These are phyloP conservation scores for Aspergillus aculeatinus DNA, from an alignment of 2,329 filamentous ascomycete genomes.

Conservation along the genomic window DNA sequence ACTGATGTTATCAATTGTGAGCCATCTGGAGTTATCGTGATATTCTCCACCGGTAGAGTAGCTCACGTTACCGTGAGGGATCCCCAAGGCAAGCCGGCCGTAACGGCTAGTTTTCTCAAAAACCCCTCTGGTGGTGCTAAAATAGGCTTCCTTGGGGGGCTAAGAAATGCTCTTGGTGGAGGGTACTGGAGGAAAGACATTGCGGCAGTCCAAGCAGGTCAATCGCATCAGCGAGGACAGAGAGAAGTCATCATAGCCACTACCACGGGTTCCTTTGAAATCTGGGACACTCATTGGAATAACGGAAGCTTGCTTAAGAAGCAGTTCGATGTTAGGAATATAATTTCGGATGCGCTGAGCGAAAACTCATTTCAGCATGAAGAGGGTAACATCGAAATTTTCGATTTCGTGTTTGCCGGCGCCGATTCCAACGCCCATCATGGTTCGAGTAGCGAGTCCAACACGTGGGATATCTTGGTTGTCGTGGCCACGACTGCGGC, in stretches of 20 bases:
- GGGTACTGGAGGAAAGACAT: constrained; percentile 73
- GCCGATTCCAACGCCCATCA: constrained; percentile 40
- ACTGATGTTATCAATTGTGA: constrained; percentile 79
- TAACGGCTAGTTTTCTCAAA: constrained; percentile 75
- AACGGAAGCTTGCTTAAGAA: constrained; percentile 74
- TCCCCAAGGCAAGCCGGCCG: constrained; percentile 76
- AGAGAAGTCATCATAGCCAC: constrained; percentile 80
- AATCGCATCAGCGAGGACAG: constrained; percentile 72
- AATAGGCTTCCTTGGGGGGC: constrained; percentile 72
- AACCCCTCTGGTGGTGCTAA: constrained; percentile 54
- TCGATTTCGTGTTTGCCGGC: constrained; percentile 71
- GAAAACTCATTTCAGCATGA: constrained; percentile 53
- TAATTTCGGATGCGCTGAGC: constrained; percentile 63
- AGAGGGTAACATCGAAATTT: constrained; percentile 64
- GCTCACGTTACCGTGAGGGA: constrained; percentile 86
- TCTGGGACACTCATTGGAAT: constrained; percentile 86
- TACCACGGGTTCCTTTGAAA: constrained; percentile 71
- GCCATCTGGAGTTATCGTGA: constrained; percentile 79
- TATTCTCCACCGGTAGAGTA: constrained; percentile 80
- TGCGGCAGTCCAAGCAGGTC: constrained; percentile 73
- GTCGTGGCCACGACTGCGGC: constrained; percentile 58
- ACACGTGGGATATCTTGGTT: constrained; percentile 57
- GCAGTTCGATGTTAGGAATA: constrained; percentile 68
- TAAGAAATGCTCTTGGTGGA: constrained; percentile 72
- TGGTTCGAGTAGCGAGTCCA: constrained; percentile 49